Evolutionary conservation across 2,329 filamentous ascomycete genomes (phyloP), one percentile per base, ranked within the genome.

Genomic region (Blumeria hordei): DNA sequence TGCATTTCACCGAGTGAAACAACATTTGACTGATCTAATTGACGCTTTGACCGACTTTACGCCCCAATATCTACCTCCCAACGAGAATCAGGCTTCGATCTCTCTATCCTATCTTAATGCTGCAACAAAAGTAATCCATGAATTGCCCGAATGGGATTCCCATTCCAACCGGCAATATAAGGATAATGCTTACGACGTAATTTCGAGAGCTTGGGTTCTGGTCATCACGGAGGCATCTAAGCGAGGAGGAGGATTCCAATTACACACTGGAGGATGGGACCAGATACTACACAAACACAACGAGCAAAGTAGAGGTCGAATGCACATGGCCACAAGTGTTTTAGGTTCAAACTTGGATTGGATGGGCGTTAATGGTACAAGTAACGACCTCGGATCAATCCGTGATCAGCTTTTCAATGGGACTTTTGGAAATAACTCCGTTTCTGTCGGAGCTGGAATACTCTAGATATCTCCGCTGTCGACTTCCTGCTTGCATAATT

Each of bases 41-140:
- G 87, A 95, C 57, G 88, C 92, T 45, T 74, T 98, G 47, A 82
- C 83, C 66, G 92, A 98, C 65, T 98, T 93, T 66, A 96, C 88
- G 0, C 87, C 88, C 3, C 88, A 96, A 67, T 98, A 94, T 64
- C 78, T 98, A 2, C 92, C 92, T 11, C 92, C 92, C 0, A 83
- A 85, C 64, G 92, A 98, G 70, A 73, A 77, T 1, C 88, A 95
- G 65, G 73, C 85, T n/a, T 81, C 81, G 34, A 76, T 82, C 12
- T 94, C 88, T 1, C 74, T 98, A 51, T 80, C 81, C 62, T 98
- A 88, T 64, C 76, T 98, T 28, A 86, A 98, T 61, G 83, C 83
- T 49, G 90, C 85, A 57, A 98, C 92, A 35, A 81, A 90, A 60
- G 78, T 96, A 56, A 84, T 96, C 56, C 88, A 98, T 67, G 75